Evolutionary conservation across 2,329 filamentous ascomycete species (phyloP), one percentile per base, ranked within the genome.

Genomic region (Huntiella abstrusa): DNA sequence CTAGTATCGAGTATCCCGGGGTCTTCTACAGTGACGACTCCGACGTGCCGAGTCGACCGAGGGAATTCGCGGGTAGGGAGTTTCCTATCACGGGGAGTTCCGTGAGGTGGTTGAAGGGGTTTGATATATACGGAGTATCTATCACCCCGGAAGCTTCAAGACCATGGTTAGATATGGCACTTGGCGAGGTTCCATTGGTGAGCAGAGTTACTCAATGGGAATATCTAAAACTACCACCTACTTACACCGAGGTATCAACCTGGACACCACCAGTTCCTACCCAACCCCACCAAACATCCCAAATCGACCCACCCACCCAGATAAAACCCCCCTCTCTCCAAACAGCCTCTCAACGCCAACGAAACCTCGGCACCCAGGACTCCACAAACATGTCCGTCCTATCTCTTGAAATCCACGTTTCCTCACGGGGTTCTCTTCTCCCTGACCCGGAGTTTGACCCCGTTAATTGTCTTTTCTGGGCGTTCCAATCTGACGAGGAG

Each of bases 331-430:
- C 33, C 57, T 84, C 81, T 0, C 88, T 87, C 65, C 91, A 28
- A 28, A 28, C 87, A 57, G 93, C 83, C 58, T 85, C 81, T 0
- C 85, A 87, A 53, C 83, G 44, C 10, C 43, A 38, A 15, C 36
- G 39, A 8, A 19, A 10, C 1, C 82, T 79, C 0, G 85, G 77
- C 53, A 75, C 84, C 55, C 83, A 88, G 53, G 84, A 92, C 59
- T 77, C 76, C 2, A 83, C 91, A 54, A 93, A 94, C 59, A 96
- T 98, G 91, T 94, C 83, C 54, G 85, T 81, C 13, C 87, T 98
- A 83, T 92, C 86, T 53, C 62, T 98, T 5, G 91, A 98, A 58
- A 64, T 96, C 4, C 88, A 98, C 57, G 80, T 92, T 51, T 94
- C 93, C 54, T 91, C 82, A 3, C 73, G 88, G 47, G 84, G 76